Evolutionary conservation across 331 rosid species (phyloP), one percentile per base, ranked within the genome.

Genomic region (Prunus yedoensis): DNA sequence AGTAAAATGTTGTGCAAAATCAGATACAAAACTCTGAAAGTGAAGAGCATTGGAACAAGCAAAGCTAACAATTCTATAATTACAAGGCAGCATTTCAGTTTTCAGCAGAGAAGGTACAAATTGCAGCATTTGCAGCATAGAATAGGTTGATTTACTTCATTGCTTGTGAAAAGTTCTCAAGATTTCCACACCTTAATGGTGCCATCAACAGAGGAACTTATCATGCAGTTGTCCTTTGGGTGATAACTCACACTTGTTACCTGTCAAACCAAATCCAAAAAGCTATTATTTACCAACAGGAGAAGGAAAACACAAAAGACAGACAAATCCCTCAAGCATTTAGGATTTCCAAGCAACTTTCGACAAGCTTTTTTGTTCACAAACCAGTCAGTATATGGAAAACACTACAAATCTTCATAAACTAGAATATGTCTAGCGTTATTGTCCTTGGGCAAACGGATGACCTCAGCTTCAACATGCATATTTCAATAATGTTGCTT

Each of bases 161-260:
- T 64, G 77, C 66, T 74, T 71, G 73, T 70, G 75, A 35, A 35
- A 35, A 35, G 8, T 35, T 35, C 7, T 85, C 75, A 87, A 41
- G 92, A 66, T 82, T 90, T 94, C 97, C 97, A 94, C 38, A 90
- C 91, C 60, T 81, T 80, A 73, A 92, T 78, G 62, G 83, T 87
- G 79, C 96, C 93, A 76, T 89, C 96, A 21, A 94, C 90, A 2
- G 97, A 92, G 71, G 95, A 82, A 53, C 96, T 89, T 72, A 88
- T 62, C 96, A 90, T 89, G 75, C 96, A 91, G 78, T 72, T 82
- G 43, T 90, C 93, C 74, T 78, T 86, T 9, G 89, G 96, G 76
- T 94, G 99, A 80, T 90, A 94, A 82, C 97, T 94, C 73, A 91
- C 96, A 65, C 99, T 94, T 14, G 98, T 94, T 61, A 90, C 96